Conservation (phyloP, 768 basidiomycete species). For the Mycena galericulata region DNA sequence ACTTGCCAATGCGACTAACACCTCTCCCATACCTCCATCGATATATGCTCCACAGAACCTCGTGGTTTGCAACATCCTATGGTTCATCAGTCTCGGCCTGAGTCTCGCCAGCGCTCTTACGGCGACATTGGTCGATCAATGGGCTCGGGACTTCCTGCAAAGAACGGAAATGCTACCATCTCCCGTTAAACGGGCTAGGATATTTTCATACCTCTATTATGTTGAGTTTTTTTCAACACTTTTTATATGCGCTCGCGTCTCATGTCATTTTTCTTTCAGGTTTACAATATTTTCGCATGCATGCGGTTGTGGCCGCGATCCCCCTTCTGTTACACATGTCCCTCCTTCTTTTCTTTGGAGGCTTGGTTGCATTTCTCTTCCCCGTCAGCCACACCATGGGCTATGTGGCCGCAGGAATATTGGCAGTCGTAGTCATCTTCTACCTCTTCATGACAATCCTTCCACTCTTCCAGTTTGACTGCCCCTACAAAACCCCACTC, state of each 20-base stretch:
- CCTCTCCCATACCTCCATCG: not conserved
- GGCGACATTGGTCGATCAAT: slow-evolving; percentile 32
- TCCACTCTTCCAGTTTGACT: slow-evolving; percentile 23
- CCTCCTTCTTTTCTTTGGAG: slow-evolving; percentile 33
- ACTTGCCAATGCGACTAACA: not conserved
- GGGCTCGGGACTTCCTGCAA: slow-evolving; percentile 28
- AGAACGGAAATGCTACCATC: slow-evolving; percentile 27
- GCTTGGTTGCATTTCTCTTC: slow-evolving; percentile 29
- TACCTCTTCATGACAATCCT: slow-evolving; percentile 24
- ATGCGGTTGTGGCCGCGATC: slow-evolving; percentile 25
- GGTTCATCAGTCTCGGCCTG: slow-evolving; percentile 35
- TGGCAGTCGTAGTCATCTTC: slow-evolving; percentile 2
- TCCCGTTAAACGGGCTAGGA: slow-evolving; percentile 30
- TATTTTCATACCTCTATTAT: slow-evolving; percentile 22
- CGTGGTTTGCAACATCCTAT: slow-evolving; percentile 31
- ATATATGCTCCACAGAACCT: not conserved
- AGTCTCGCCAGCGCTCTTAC: slow-evolving; percentile 32
- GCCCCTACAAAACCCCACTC: slow-evolving; percentile 33
- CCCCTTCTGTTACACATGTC: slow-evolving; percentile 32
- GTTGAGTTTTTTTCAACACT: not conserved
- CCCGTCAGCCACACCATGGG: slow-evolving; percentile 22
- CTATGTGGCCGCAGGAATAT: slow-evolving; percentile 3
- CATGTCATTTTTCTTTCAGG: slow-evolving; percentile 15
- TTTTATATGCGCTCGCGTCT: not conserved
- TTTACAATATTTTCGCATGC: slow-evolving; percentile 30